Evolutionary conservation across 768 basidiomycete species (phyloP).

Genomic region (Tylopilus sp.): DNA sequence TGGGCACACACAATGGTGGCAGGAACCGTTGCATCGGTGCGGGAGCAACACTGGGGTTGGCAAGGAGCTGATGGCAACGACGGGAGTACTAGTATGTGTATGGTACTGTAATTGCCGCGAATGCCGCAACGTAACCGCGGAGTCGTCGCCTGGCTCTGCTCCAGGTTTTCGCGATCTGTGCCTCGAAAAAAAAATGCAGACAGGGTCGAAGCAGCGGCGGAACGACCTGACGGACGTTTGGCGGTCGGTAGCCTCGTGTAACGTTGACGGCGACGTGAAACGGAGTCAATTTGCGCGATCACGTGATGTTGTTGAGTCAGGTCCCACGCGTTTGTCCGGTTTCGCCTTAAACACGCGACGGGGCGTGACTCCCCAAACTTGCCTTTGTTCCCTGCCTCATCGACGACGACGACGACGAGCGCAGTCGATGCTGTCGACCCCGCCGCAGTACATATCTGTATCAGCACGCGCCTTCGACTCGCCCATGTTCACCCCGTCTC

Average conservation of each 20-base stretch:
- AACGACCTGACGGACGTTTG: neutral
- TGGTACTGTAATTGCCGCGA: neutral
- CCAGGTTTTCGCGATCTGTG: neutral
- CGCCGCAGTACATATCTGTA: conserved; percentile 36
- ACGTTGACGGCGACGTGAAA: conserved; percentile 25
- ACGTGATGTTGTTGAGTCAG: conserved; percentile 34
- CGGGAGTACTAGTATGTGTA: neutral
- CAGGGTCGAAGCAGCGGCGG: too few relatives aligned
- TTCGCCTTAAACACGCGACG: conserved; percentile 31
- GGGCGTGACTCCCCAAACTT: conserved; percentile 2
- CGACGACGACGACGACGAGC: conserved; percentile 3
- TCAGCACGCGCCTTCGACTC: conserved; percentile 41
- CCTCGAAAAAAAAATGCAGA: neutral
- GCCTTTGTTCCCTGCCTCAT: conserved; percentile 20
- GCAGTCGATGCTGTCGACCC: conserved; percentile 27
- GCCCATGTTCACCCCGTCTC: conserved; percentile 65
- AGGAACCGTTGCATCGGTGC: neutral
- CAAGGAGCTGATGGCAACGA: conserved; percentile 5
- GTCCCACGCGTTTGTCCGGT: conserved; percentile 27
- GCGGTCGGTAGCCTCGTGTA: conserved; percentile 32
- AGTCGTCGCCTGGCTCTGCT: neutral
- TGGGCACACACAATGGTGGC: neutral
- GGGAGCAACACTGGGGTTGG: neutral
- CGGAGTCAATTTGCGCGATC: conserved; percentile 28
- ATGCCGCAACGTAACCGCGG: neutral